These are phyloP conservation scores for Fusarium pilosicola DNA, from an alignment of 2,329 filamentous ascomycete species.

Conservation along the genomic window DNA sequence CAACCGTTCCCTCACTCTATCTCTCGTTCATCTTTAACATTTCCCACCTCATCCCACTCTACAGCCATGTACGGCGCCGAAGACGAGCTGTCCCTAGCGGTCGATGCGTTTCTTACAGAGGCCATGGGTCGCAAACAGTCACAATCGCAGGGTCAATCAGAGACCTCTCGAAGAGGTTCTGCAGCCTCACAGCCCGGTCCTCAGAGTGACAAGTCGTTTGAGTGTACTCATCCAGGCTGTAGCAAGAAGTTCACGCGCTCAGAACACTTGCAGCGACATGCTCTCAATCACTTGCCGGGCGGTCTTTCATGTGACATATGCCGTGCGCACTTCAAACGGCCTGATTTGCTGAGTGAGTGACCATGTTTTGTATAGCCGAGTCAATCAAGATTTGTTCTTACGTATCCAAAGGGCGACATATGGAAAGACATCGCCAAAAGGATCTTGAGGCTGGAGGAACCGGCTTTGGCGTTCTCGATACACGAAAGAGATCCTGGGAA, in stretches of 20 bases:
- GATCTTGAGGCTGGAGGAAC: constrained; percentile 65
- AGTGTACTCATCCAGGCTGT: constrained; percentile 58
- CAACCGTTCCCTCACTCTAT: background rate
- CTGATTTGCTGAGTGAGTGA: constrained; percentile 57
- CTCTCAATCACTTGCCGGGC: constrained; percentile 64
- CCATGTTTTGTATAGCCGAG: background rate
- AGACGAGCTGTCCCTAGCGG: constrained; percentile 12
- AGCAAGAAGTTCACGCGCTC: constrained; percentile 64
- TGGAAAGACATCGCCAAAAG: constrained; percentile 62
- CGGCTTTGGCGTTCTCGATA: constrained; percentile 61
- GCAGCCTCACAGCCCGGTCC: background rate
- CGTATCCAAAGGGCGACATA: constrained; percentile 62
- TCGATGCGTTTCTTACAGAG: constrained; percentile 10
- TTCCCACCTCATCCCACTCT: constrained; percentile 16
- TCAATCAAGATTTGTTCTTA: background rate
- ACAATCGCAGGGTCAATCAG: background rate
- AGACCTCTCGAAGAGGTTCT: background rate
- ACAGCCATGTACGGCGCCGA: constrained; percentile 8
- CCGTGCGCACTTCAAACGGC: constrained; percentile 68
- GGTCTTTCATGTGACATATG: constrained; percentile 68
- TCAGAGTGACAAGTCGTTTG: constrained; percentile 32
- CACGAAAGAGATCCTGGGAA: constrained; percentile 66
- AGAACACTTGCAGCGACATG: constrained; percentile 68
- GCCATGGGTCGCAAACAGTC: constrained; percentile 7
- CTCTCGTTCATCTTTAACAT: constrained; percentile 5